Base-by-base conservation (phyloP, 805 yeast species). In the Saccharomycopsis fermentans region DNA sequence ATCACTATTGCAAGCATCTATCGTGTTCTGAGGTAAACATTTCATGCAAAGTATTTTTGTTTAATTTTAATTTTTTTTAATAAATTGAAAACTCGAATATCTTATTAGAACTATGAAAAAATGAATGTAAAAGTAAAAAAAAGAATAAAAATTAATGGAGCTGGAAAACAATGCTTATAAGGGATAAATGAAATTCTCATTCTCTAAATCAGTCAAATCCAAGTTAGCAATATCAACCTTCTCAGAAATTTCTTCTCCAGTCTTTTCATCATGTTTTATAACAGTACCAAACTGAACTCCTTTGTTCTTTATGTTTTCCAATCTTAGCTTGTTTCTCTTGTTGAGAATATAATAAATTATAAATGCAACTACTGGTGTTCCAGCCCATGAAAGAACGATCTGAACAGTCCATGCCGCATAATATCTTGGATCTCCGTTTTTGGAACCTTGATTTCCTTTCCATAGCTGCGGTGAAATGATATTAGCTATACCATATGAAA, bases 161-260 rank as follows among this genome's bases (percentile, higher is more conserved):
- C 8, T 6, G 8, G 8, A 39, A 43, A 43, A n/a, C n/a, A n/a
- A n/a, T n/a, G n/a, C n/a, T 53, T 55, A 74, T 47, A 78, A 64
- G 8, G 84, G 84, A 62, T 81, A 81, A 26, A 81, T 77, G 60
- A 80, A 81, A 19, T 71, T 66, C 63, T 76, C 69, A 64, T 80
- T 81, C 61, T 81, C 81, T 29, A 75, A 65, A 64, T 81, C 84
- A 3, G 86, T 81, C 40, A 80, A 65, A 66, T 81, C 85, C 58
- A 80, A 67, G 62, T 73, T 69, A 0, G 81, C 76, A 37, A 71
- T 62, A 56, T 74, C 71, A 14, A 75, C 79, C 24, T 65, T 63
- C 21, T 60, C 63, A 40, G 64, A 58, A n/a, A 60, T 24, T n/a
- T 50, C 37, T 12, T 54, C 35, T 16, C 60, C 60, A n/a, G 55